Evolutionary conservation across 148 eudicot species (phyloP), one percentile per base, ranked within the genome.

Genomic region (Diospyros kaki): DNA sequence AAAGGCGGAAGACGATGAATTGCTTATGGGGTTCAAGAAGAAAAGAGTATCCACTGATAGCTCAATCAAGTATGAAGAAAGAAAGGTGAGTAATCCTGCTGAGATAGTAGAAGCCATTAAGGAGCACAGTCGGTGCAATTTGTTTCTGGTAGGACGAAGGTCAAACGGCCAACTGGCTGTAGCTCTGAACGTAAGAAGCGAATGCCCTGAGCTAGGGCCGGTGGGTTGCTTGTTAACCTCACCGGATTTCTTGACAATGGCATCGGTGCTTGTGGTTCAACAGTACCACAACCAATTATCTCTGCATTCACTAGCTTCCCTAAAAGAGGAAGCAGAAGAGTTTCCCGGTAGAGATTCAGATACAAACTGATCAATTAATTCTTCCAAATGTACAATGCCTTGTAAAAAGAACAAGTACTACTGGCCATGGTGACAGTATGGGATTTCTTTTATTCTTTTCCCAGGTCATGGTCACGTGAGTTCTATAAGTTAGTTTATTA

Each of bases 251-350:
- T 76, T 81, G 2, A 86, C 87, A 0, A 58, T 73, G 2, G 92
- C 97, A 28, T 88, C 97, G 0, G 92, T 92, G 41, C 72, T 92
- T 70, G 91, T 92, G 52, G 72, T 90, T 70, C 97, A 92, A 73
- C 91, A 88, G 54, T 90, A 83, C 72, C 80, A 75, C 9, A 69
- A 77, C 7, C 75, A 78, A 50, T 53, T 84, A 64, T 67, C 81
- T 0, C 11, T 64, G 58, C 69, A 73, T 8, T 77, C 84, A 12
- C 48, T 81, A 65, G 78, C 81, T 61, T 66, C 86, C 7, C 56
- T 81, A 48, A 72, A 58, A 65, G 79, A 71, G 64, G 75, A 54
- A 1, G 69, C 59, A 11, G 74, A 76, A 5, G 77, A 67, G 11
- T 48, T 58, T 2, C 15, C 73, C 5, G 85, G 64, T 6, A 61